phyloP scores from a whole-genome alignment of 257 asterid genomes.

The Misopates orontium region DNA sequence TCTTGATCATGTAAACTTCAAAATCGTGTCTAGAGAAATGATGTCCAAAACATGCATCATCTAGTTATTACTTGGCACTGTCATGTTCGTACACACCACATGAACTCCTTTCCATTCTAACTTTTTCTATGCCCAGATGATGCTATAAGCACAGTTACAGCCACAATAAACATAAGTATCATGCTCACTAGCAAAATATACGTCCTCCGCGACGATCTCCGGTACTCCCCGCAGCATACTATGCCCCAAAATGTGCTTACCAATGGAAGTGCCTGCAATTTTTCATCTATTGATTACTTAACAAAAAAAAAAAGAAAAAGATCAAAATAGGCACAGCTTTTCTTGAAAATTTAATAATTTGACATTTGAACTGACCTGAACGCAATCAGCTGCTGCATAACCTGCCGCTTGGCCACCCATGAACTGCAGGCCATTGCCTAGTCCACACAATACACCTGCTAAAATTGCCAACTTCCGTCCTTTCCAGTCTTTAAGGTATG shows the following conservation, averaged over 20 bases:
- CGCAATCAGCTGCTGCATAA: conserved; percentile 61
- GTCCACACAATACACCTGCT: conserved; percentile 44
- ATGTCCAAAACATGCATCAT: too few relatives aligned
- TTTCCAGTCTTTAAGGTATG: conserved; percentile 41
- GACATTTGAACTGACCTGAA: conserved; percentile 33
- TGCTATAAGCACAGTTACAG: conserved; percentile 49
- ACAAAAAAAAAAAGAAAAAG: too few relatives aligned
- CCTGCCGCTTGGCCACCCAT: conserved; percentile 68
- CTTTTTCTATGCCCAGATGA: conserved; percentile 48
- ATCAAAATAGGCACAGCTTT: too few relatives aligned
- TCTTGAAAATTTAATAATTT: too few relatives aligned
- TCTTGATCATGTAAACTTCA: too few relatives aligned
- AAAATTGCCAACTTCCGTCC: conserved; percentile 45
- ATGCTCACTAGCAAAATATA: conserved; percentile 42
- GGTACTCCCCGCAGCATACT: conserved; percentile 48
- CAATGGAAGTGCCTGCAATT: conserved; percentile 54
- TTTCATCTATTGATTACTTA: neutral
- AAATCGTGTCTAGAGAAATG: too few relatives aligned
- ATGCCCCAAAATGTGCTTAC: conserved; percentile 67
- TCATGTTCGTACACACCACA: too few relatives aligned
- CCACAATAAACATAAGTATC: conserved; percentile 51
- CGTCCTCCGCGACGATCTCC: conserved; percentile 46
- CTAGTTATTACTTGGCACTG: too few relatives aligned
- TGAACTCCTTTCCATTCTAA: neutral
- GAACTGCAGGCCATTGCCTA: conserved; percentile 59